Conservation (phyloP, 1,284 basidiomycete species). For the Leccinum insolens region DNA sequence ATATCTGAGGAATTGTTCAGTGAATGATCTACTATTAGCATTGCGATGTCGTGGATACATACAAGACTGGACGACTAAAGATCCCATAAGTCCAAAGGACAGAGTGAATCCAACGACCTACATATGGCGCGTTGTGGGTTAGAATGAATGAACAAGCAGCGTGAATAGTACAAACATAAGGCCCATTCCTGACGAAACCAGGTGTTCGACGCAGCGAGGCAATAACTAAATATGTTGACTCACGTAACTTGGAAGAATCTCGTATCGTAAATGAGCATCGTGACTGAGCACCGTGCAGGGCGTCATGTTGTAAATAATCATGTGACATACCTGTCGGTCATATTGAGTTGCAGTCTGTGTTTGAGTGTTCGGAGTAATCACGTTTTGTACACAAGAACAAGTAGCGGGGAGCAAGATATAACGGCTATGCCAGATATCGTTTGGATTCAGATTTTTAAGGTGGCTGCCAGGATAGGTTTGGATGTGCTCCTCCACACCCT, state of each 20-base stretch:
- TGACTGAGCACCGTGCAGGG: no score
- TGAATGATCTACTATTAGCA: neutral
- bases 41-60: neutral
- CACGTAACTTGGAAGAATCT: neutral
- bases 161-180: neutral
- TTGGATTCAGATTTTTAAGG: no score
- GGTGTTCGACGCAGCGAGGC: neutral
- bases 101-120: constrained; percentile 9
- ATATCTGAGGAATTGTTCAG: neutral
- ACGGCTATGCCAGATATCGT: no score
- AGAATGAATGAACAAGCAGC: neutral
- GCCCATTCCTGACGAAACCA: neutral
- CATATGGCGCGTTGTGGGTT: neutral
- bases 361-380: neutral
- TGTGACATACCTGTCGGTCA: neutral
- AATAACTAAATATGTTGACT: neutral
- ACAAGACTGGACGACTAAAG: neutral
- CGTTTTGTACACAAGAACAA: no score
- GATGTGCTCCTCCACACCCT: no score
- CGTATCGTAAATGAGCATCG: no score
- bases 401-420: no score
- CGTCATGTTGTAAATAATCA: neutral
- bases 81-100: constrained; percentile 12
- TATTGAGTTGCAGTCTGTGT: neutral
- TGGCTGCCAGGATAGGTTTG: no score